These are phyloP conservation scores for Cryptococcus sp. DNA, from an alignment of 1,284 basidiomycete species.

Conservation along the genomic window DNA sequence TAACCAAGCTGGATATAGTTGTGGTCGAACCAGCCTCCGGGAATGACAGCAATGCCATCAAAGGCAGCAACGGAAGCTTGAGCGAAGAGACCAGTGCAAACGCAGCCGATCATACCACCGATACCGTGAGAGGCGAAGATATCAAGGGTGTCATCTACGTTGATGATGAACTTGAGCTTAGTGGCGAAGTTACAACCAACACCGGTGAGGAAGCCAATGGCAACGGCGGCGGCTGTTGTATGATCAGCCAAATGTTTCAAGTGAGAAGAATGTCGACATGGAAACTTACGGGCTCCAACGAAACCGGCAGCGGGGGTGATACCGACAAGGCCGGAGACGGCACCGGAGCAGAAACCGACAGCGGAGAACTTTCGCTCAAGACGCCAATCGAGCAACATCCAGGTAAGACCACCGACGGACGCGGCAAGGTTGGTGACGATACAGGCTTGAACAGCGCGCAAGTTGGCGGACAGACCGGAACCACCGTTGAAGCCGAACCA, in stretches of 20 bases:
- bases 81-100: slow-evolving; percentile 77
- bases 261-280: slow-evolving; percentile 9
- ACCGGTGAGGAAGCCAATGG: slow-evolving; percentile 82
- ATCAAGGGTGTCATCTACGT: slow-evolving; percentile 70
- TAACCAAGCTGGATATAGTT: slow-evolving; percentile 71
- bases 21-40: slow-evolving; percentile 89
- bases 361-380: slow-evolving; percentile 90
- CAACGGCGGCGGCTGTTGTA: slow-evolving; percentile 64
- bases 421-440: slow-evolving; percentile 91
- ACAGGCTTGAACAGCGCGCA: slow-evolving; percentile 84
- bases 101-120: slow-evolving; percentile 76
- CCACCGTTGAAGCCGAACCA: slow-evolving; percentile 96
- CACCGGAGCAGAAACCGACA: slow-evolving; percentile 95
- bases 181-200: slow-evolving; percentile 91
- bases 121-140: slow-evolving; percentile 87
- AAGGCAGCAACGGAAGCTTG: slow-evolving; percentile 79
- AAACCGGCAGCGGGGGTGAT: slow-evolving; percentile 91
- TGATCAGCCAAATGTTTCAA: neutral
- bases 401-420: slow-evolving; percentile 82
- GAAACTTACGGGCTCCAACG: slow-evolving; percentile 65
- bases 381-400: slow-evolving; percentile 94
- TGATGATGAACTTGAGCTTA: slow-evolving; percentile 69
- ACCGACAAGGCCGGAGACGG: slow-evolving; percentile 76
- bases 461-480: slow-evolving; percentile 66
- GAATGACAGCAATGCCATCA: slow-evolving; percentile 72